A percentile compares a stretch with the other conserved stretches of the same genome.
phyloP scores from a whole-genome alignment of 345 rosid genomes.

The Pseudoturritis turrita region DNA sequence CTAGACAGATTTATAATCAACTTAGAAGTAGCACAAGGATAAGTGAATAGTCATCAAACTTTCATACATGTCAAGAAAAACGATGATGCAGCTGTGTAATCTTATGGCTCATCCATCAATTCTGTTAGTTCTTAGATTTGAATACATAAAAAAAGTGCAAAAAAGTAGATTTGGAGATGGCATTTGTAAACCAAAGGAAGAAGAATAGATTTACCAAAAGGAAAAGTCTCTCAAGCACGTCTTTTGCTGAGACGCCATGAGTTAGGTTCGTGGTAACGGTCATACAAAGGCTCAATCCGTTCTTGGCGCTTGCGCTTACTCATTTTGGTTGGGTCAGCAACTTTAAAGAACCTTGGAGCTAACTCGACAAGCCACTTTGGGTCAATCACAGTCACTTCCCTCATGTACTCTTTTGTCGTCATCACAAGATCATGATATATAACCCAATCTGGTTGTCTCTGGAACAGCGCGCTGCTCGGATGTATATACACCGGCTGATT shows the following conservation, averaged over 20 bases:
- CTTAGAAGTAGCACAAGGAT: background rate
- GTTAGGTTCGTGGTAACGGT: conserved; percentile 86
- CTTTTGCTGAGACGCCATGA: conserved; percentile 87
- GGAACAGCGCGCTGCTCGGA: conserved; percentile 88
- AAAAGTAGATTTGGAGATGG: background rate
- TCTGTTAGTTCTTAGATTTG: background rate
- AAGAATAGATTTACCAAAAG: conserved; percentile 1
- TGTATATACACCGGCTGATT: conserved; percentile 88
- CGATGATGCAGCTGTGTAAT: conserved; percentile 14
- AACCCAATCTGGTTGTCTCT: conserved; percentile 96
- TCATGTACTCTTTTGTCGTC: conserved; percentile 94
- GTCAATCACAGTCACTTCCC: conserved; percentile 77
- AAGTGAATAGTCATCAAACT: background rate
- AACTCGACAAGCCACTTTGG: conserved; percentile 92
- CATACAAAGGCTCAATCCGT: conserved; percentile 80
- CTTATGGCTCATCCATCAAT: background rate
- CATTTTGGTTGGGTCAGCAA: conserved; percentile 77
- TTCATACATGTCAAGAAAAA: conserved; percentile 11
- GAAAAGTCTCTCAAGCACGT: conserved; percentile 48
- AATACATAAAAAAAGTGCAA: background rate
- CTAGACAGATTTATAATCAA: background rate
- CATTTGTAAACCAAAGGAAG: background rate
- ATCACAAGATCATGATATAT: conserved; percentile 89
- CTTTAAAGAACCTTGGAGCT: conserved; percentile 90
- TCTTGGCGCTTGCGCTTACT: conserved; percentile 92